Evolutionary conservation across 2,329 filamentous ascomycete genomes (phyloP), one percentile per base, ranked within the genome.

Genomic region (Cercospora berteroae): DNA sequence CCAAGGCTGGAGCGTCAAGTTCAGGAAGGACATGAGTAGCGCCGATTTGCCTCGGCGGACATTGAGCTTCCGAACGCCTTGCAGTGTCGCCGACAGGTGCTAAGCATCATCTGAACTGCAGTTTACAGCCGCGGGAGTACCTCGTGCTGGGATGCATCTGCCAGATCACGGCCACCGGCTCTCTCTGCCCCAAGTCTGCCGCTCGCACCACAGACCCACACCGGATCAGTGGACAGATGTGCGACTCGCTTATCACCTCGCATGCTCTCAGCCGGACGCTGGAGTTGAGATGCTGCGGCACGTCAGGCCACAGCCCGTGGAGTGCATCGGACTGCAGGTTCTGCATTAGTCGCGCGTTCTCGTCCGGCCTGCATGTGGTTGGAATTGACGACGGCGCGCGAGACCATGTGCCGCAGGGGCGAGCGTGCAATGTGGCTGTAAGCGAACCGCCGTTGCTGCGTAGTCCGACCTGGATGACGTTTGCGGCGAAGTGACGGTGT

Each of bases 31-130:
- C 48, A 50, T 12, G 44, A 9, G 13, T 23, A 50, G 42, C 44
- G 44, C 18, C 44, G 5, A 25, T 39, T 23, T 50, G 42, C 42
- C 42, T 48, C 42, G 18, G n/a, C 42, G 42, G n/a, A n/a, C 42
- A 23, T 5, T 18, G 42, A 48, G 42, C 42, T 48, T 48, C 42
- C 42, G 42, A 12, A 23, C 42, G 42, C 42, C 48, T 52, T 52
- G 48, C 20, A 52, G 61, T 48, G 16, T 31, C 31, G 23, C 61
- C 36, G 23, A 63, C 50, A 56, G 25, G 33, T 52, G n/a, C 31
- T 29, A 36, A 55, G 61, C 31, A 44, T 56, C 61, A 57, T 63
- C 48, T 57, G 48, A 27, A 29, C 59, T 61, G 59, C 59, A 48
- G 18, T 16, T 13, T 27, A 57, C 27, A 56, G 55, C 55, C 27